Evolutionary conservation across 257 asterid genomes (phyloP).

Genomic region (Petrea volubilis): DNA sequence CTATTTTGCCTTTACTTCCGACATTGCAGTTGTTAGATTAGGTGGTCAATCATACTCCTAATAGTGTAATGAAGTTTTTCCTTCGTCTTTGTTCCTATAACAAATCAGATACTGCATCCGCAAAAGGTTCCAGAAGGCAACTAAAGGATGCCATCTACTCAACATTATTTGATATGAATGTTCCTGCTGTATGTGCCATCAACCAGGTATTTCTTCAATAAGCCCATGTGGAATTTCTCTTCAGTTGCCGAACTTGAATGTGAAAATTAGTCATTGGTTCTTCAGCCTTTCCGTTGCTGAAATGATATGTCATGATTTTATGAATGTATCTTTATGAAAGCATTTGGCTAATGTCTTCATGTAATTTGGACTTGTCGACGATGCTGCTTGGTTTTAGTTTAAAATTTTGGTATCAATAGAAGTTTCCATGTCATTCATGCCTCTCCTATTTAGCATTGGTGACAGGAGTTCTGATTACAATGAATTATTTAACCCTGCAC

Average conservation of each 20-base stretch:
- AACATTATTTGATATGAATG: constrained; percentile 88
- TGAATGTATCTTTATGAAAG: not conserved
- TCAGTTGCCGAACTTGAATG: constrained; percentile 1
- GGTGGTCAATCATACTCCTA: constrained; percentile 8
- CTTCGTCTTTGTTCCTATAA: constrained; percentile 13
- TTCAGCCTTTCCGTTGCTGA: not conserved
- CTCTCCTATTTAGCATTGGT: not conserved
- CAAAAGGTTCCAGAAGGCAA: constrained; percentile 74
- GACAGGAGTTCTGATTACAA: not conserved
- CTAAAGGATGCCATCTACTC: constrained; percentile 73
- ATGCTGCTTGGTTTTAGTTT: not conserved
- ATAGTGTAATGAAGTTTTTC: constrained; percentile 9
- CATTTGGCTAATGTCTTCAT: constrained; percentile 4
- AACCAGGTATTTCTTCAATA: constrained; percentile 65
- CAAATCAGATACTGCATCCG: constrained; percentile 72
- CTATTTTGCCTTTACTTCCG: constrained; percentile 1
- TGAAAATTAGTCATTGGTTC: not conserved
- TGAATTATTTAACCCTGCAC: not conserved
- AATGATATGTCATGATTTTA: not conserved
- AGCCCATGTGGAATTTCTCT: not conserved
- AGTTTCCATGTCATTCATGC: not conserved
- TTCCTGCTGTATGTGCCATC: constrained; percentile 96
- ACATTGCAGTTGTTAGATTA: constrained; percentile 3
- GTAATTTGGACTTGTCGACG: not conserved
- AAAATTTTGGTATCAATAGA: not conserved